Evolutionary conservation across 495 filamentous ascomycete species (phyloP), one percentile per base, ranked within the genome.

Genomic region (Aspergillus funiculosus): DNA sequence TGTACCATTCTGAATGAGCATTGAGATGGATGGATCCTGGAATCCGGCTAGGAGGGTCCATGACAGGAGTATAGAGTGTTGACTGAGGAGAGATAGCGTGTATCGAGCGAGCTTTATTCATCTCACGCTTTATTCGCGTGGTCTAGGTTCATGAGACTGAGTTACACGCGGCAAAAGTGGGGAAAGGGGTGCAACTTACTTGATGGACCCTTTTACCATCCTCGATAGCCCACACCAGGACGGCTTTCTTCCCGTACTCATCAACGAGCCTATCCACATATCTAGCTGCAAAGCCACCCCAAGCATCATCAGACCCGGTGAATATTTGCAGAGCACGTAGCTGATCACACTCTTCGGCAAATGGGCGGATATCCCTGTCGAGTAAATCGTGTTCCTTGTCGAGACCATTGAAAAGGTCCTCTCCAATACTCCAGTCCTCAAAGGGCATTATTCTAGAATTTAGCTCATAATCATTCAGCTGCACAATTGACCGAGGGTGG

Each of bases 261-360:
- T 99, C 92, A 56, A 86, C 66, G 27, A 99, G 56, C 21, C 80
- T 71, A 56, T 95, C 88, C 13, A 94, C 56, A 68, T 94, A 96
- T 56, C 72, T 73, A 3, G 81, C 69, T 7, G 84, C 75, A 62
- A 96, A 96, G 0, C 90, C 89, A 43, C 86, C 89, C 94, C 92
- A 99, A 1, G 86, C 90, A 73, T 95, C 89, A 59, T 95, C 89
- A 7, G 83, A 67, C 8, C 79, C 75, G 0, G 85, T 74, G 38
- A 96, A 75, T 15, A 97, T 56, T 56, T 97, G 89, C 21, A 99
- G 63, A 0, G 82, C 91, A 59, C 95, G 89, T 64, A 97, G 71
- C 46, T 86, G 81, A 60, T 99, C 92, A 48, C 89, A 92, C 64
- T 96, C 92, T 66, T 99, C 92, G 1, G 81, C 79, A 57, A 95